Base-by-base conservation (phyloP, 495 filamentous ascomycete species). In the Penicillium macrosclerotiorum region DNA sequence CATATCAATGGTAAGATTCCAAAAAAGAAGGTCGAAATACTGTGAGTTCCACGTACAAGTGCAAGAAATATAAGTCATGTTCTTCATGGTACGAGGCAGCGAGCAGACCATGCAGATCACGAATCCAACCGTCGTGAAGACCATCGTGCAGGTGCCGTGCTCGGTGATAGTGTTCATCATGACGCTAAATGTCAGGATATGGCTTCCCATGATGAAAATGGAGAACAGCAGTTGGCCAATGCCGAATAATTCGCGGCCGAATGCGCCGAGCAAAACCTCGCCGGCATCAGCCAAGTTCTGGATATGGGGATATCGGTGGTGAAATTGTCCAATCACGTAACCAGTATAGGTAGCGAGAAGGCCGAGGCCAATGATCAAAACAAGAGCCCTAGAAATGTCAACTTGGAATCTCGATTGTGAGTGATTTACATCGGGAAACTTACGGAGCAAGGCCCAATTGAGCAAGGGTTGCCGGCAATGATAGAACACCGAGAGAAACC, bases 221-320 rank as follows among this genome's bases (percentile, higher is more conserved):
- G 89, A 75, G 61, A 88, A 82, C 34, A 88, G 47, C 8, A 79
- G 64, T 51, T 86, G 84, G 49, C 78, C 82, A 32, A 65, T 62
- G 5, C 79, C 80, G 46, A 84, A 71, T 16, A 90, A 47, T 45
- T 84, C 78, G 32, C 82, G 80, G 0, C 85, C 85, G 23, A 79
- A 63, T 3, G 54, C 66, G 4, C 85, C 86, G 59, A 82, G 72
- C 32, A 90, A 70, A 43, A 92, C 65, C 18, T 78, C 63, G n/a
- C 83, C 83, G 1, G 79, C 85, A 52, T 93, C 86, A n/a, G 81
- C 82, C 54, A 89, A 82, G 62, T 81, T 80, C 52, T 80, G 68
- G n/a, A 90, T 77, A 12, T 81, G 67, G 3, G 62, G 62, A 24
- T 71, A 69, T 8, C 51, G 53, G 20, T 52, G 44, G n/a, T 55